Percentiles rank a stretch among this genome's conserved stretches.
phyloP scores from a whole-genome alignment of 805 yeast species.

The Monosporozyma yasuniensis region DNA sequence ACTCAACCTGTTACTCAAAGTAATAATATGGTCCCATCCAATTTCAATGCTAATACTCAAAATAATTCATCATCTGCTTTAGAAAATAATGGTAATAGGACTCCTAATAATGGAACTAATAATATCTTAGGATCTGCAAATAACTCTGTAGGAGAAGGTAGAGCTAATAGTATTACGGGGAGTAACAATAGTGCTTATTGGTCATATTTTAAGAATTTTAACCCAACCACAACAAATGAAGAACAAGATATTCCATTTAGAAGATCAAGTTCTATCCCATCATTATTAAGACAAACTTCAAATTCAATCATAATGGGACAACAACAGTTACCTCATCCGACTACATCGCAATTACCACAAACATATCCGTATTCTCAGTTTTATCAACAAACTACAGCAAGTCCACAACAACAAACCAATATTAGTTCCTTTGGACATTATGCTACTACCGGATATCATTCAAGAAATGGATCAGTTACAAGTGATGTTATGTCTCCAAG shows the following conservation, averaged over 20 bases:
- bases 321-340: conserved; percentile 13
- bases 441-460: conserved; percentile 20
- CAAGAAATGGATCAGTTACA: conserved; percentile 24
- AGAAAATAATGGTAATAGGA: conserved; percentile 2
- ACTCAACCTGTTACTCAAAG: not conserved
- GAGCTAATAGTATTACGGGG: conserved; percentile 5
- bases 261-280: conserved; percentile 24
- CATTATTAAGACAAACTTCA: conserved; percentile 18
- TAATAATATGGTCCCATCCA: not conserved
- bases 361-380: conserved; percentile 23
- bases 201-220: conserved; percentile 15
- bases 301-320: conserved; percentile 13
- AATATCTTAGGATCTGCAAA: not conserved
- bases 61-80: not conserved
- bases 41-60: not conserved
- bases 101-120: not conserved
- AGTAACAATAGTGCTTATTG: conserved; percentile 13
- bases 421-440: conserved; percentile 18
- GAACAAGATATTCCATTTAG: conserved; percentile 16
- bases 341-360: conserved; percentile 6
- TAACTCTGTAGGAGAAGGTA: conserved; percentile 3
- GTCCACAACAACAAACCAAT: conserved; percentile 6
- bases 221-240: conserved; percentile 7
- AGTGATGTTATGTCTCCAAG: conserved; percentile 28
- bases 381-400: conserved; percentile 14